phyloP scores from a whole-genome alignment of 345 rosid species.

The Hypericum perforatum region DNA sequence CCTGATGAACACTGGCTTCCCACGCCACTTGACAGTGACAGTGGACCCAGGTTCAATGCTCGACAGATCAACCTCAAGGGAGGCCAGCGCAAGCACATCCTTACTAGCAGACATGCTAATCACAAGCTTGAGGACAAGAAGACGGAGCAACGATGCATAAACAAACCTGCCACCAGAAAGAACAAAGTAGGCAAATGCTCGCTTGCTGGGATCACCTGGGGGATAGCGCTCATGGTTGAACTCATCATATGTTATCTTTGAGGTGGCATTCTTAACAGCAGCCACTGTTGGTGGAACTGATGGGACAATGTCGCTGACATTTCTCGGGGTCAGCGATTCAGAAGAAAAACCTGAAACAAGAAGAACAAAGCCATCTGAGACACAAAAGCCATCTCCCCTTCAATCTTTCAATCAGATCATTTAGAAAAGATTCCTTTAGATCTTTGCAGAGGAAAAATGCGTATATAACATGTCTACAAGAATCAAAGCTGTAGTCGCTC shows the following conservation, averaged over 20 bases:
- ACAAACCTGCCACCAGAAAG: constrained; percentile 3
- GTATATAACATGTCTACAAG: no score
- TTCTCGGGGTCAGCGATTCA: background rate
- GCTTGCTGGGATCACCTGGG: constrained; percentile 2
- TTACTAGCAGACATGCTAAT: constrained; percentile 2
- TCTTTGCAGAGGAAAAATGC: no score
- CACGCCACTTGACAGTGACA: constrained; percentile 4
- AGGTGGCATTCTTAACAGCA: constrained; percentile 1
- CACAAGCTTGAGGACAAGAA: constrained; percentile 2
- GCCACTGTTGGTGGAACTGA: background rate
- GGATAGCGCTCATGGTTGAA: constrained; percentile 3
- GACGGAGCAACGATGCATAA: constrained; percentile 4
- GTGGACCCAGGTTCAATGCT: constrained; percentile 3
- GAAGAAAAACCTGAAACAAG: constrained; percentile 1
- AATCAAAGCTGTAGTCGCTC: no score
- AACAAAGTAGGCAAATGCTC: constrained; percentile 1
- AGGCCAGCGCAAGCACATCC: constrained; percentile 2
- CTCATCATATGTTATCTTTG: constrained; percentile 2
- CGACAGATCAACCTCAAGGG: constrained; percentile 3
- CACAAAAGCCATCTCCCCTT: background rate
- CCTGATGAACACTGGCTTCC: constrained; percentile 4
- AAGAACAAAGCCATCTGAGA: background rate
- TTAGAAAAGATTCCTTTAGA: no score
- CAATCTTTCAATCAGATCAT: background rate
- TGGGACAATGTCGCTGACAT: background rate